A percentile compares a stretch with the other conserved stretches of the same genome.
Evolutionary conservation across 768 basidiomycete species (phyloP).

Genomic region (Tulasnella sp.): DNA sequence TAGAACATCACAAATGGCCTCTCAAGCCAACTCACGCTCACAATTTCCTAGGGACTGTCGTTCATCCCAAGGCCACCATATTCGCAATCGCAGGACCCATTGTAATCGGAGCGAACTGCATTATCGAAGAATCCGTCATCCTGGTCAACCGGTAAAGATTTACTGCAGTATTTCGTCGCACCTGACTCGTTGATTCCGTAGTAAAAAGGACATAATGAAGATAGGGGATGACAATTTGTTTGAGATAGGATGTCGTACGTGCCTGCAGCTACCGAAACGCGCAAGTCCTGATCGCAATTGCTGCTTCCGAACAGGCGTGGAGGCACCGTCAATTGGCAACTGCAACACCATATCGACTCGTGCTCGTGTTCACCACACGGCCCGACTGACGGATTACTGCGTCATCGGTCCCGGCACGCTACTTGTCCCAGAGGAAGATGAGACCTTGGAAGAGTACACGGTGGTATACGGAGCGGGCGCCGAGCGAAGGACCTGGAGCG

Average conservation of each 20-base stretch:
- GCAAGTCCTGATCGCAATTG: neutral
- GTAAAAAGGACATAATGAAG: slow-evolving; percentile 67
- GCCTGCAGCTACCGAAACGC: neutral
- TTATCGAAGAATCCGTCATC: slow-evolving; percentile 84
- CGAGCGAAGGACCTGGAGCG: slow-evolving; percentile 74
- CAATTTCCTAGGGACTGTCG: slow-evolving; percentile 49
- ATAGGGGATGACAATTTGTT: slow-evolving; percentile 93
- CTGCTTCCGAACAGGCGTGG: slow-evolving; percentile 82
- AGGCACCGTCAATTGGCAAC: slow-evolving; percentile 72
- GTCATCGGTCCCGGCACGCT: slow-evolving; percentile 72
- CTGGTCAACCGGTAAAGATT: slow-evolving; percentile 66
- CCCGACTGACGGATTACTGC: slow-evolving; percentile 69
- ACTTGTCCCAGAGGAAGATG: slow-evolving; percentile 66
- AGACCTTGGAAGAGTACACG: slow-evolving; percentile 71
- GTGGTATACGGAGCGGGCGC: slow-evolving; percentile 63
- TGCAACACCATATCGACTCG: slow-evolving; percentile 80
- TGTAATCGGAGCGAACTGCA: slow-evolving; percentile 74
- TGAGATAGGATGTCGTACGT: slow-evolving; percentile 85
- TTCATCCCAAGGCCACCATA: slow-evolving; percentile 91
- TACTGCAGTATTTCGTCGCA: neutral
- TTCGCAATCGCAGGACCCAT: slow-evolving; percentile 87
- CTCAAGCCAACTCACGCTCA: neutral
- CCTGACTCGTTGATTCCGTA: slow-evolving; percentile 28
- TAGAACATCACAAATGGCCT: neutral
- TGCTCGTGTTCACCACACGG: slow-evolving; percentile 71